Percentiles rank a stretch among this genome's conserved stretches.
phyloP scores from a whole-genome alignment of 2,329 filamentous ascomycete species.

The Pestalotiopsis sp. region DNA sequence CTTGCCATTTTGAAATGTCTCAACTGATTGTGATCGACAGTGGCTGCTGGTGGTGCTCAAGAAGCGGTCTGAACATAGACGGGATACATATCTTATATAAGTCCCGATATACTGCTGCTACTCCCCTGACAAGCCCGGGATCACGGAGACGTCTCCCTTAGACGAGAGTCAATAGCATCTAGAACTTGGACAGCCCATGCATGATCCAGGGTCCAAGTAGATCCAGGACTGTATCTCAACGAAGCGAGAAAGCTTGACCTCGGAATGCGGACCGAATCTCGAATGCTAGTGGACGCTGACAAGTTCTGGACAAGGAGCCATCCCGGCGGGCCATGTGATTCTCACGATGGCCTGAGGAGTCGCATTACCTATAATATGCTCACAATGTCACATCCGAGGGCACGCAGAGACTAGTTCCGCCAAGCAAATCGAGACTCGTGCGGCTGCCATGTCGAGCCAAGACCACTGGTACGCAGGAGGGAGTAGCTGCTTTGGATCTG shows the following conservation, averaged over 20 bases:
- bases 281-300: not conserved
- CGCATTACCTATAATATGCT: not conserved
- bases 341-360: no score
- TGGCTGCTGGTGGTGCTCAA: not conserved
- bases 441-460: not conserved
- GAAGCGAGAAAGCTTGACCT: conserved; percentile 1
- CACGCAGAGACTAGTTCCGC: conserved; percentile 1
- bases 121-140: not conserved
- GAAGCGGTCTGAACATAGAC: not conserved
- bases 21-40: not conserved
- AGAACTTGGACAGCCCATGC: no score
- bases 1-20: conserved; percentile 24
- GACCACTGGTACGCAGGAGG: not conserved
- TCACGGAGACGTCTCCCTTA: not conserved
- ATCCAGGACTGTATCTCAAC: not conserved
- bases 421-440: conserved; percentile 7
- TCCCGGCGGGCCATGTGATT: not conserved
- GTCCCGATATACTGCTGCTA: not conserved
- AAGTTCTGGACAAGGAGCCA: not conserved
- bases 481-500: not conserved
- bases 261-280: conserved; percentile 3
- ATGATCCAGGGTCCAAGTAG: not conserved
- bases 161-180: not conserved
- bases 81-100: not conserved
- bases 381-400: not conserved